Percentiles rank a stretch among this genome's conserved stretches.
Conservation (phyloP, 139 green algal species). For the Pseudopediastrum boryanum region DNA sequence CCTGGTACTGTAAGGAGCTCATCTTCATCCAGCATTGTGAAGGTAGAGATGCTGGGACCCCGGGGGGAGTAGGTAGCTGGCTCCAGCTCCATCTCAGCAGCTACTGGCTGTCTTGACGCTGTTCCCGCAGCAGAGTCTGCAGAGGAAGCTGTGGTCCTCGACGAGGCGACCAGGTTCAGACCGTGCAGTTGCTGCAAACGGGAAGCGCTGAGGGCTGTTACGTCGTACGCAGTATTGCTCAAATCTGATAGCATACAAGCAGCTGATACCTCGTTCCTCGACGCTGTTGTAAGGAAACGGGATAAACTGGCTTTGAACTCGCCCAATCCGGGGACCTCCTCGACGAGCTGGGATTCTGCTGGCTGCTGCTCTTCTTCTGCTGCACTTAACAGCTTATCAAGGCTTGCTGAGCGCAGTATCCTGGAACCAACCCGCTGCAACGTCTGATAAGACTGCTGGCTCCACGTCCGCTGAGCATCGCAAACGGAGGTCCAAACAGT, state of each 20-base stretch:
- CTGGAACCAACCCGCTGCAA: constrained; percentile 26
- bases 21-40: too few relatives aligned
- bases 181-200: constrained; percentile 30
- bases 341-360: too few relatives aligned
- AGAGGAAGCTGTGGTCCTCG: background rate
- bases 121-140: background rate
- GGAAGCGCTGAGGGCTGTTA: constrained; percentile 12
- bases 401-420: constrained; percentile 19
- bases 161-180: constrained; percentile 41
- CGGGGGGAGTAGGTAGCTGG: too few relatives aligned
- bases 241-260: constrained; percentile 50
- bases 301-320: constrained; percentile 14
- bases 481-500: constrained; percentile 18
- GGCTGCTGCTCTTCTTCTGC: constrained; percentile 8
- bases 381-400: background rate
- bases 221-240: constrained; percentile 57
- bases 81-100: too few relatives aligned
- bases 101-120: too few relatives aligned
- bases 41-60: too few relatives aligned
- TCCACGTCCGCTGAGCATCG: background rate
- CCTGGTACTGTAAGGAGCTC: too few relatives aligned
- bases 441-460: constrained; percentile 25
- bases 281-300: constrained; percentile 31
- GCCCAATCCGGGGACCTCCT: background rate
- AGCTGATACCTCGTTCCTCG: constrained; percentile 33